Evolutionary conservation across 1,139 yeast genomes (phyloP).

Genomic region (Pichia sp.): DNA sequence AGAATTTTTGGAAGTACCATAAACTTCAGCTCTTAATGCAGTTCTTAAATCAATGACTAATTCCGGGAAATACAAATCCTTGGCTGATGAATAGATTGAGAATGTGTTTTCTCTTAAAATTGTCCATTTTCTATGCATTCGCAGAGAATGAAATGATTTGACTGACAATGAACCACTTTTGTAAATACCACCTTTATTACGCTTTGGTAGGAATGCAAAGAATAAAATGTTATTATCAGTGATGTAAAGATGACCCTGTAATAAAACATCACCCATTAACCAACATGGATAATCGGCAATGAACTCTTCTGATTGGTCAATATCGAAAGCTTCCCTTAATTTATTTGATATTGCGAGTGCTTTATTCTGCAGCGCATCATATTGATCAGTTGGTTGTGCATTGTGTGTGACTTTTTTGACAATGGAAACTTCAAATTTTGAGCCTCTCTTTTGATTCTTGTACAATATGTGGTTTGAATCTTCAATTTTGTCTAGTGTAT

Average conservation of each 20-base stretch:
- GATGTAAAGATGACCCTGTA: constrained; percentile 82
- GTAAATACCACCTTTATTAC: constrained; percentile 49
- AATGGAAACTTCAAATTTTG: constrained; percentile 37
- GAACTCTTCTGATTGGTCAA: constrained; percentile 51
- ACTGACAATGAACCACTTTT: constrained; percentile 46
- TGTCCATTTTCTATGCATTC: constrained; percentile 67
- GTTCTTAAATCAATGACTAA: constrained; percentile 69
- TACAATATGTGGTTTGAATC: not conserved
- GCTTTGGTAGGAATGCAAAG: constrained; percentile 79
- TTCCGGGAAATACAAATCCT: constrained; percentile 80
- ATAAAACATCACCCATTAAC: constrained; percentile 75
- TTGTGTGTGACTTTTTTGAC: constrained; percentile 17
- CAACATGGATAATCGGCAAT: constrained; percentile 67
- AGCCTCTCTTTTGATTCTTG: not conserved
- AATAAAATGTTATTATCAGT: constrained; percentile 67
- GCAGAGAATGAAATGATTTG: constrained; percentile 28
- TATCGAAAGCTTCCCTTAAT: constrained; percentile 35
- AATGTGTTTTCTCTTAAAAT: constrained; percentile 68
- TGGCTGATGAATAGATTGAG: constrained; percentile 65
- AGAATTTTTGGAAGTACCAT: constrained; percentile 22
- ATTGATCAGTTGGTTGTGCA: not conserved
- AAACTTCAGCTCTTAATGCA: constrained; percentile 60
- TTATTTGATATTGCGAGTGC: constrained; percentile 36
- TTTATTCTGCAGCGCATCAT: constrained; percentile 22
- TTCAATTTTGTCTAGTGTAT: not conserved